phyloP scores from a whole-genome alignment of 495 filamentous ascomycete species.

The Aspergillus carlsbadensis region DNA sequence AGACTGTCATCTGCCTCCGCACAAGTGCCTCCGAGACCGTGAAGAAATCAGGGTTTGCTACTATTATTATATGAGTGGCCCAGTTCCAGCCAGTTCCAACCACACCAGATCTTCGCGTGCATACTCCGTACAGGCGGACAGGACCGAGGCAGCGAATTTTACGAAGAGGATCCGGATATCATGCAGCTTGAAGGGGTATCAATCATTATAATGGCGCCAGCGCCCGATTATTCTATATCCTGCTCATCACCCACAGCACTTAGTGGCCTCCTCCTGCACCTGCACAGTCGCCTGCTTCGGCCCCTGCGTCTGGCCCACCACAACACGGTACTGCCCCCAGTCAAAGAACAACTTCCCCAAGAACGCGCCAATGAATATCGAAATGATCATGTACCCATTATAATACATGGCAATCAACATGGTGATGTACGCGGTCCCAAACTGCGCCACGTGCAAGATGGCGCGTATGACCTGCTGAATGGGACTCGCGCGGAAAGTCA shows the following conservation, averaged over 20 bases:
- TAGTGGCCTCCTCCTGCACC: slow-evolving; percentile 23
- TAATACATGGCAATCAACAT: slow-evolving; percentile 65
- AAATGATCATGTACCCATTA: slow-evolving; percentile 60
- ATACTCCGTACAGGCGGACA: too few relatives aligned
- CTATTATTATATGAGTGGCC: too few relatives aligned
- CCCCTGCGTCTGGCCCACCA: slow-evolving; percentile 13
- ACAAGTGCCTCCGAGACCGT: too few relatives aligned
- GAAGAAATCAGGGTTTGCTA: too few relatives aligned
- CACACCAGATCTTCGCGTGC: too few relatives aligned
- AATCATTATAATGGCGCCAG: not conserved
- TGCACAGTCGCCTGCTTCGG: not conserved
- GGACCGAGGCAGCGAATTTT: too few relatives aligned
- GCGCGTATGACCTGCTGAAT: slow-evolving; percentile 58
- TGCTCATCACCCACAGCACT: slow-evolving; percentile 24
- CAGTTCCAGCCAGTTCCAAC: too few relatives aligned
- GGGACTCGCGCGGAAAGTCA: slow-evolving; percentile 45
- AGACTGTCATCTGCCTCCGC: too few relatives aligned
- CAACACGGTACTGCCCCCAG: slow-evolving; percentile 43
- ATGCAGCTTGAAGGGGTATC: too few relatives aligned
- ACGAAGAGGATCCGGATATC: too few relatives aligned
- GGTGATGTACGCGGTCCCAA: slow-evolving; percentile 63
- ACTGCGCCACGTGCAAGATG: slow-evolving; percentile 58
- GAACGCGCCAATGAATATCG: slow-evolving; percentile 58
- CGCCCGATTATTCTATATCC: slow-evolving; percentile 1
- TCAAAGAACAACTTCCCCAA: slow-evolving; percentile 55